Percentiles rank a stretch among this genome's conserved stretches.
These are phyloP conservation scores for Fagus crenata DNA, from an alignment of 306 rosid species.

Conservation along the genomic window DNA sequence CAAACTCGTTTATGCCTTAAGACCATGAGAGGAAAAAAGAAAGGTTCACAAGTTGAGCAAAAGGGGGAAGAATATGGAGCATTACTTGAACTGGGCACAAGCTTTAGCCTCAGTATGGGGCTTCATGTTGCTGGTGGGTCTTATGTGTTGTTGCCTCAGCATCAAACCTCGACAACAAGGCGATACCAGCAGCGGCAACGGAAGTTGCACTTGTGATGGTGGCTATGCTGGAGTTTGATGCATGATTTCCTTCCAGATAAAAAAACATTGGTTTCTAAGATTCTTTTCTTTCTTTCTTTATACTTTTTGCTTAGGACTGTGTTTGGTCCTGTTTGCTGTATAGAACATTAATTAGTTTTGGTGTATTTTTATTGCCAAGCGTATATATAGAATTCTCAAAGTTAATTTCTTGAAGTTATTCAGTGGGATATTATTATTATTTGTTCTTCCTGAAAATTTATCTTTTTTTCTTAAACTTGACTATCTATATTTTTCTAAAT, in stretches of 20 bases:
- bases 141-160: slow-evolving; percentile 74
- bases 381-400: too few relatives aligned
- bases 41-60: neutral
- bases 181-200: slow-evolving; percentile 33
- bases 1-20: neutral
- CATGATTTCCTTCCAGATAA: neutral
- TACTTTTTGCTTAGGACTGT: neutral
- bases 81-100: slow-evolving; percentile 53
- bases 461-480: too few relatives aligned
- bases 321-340: too few relatives aligned
- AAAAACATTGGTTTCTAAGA: neutral
- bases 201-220: slow-evolving; percentile 68
- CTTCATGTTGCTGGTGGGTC: slow-evolving; percentile 62
- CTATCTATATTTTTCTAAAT: too few relatives aligned
- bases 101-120: slow-evolving; percentile 70
- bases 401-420: too few relatives aligned
- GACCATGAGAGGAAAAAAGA: slow-evolving; percentile 16
- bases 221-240: slow-evolving; percentile 54
- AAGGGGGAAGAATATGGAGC: slow-evolving; percentile 27
- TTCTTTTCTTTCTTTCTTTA: neutral
- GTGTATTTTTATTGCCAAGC: too few relatives aligned
- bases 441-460: too few relatives aligned
- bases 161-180: slow-evolving; percentile 52
- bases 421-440: too few relatives aligned
- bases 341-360: too few relatives aligned